A percentile compares a stretch with the other conserved stretches of the same genome.
phyloP scores from a whole-genome alignment of 2,329 filamentous ascomycete genomes.

The Pseudogymnoascus sp. region DNA sequence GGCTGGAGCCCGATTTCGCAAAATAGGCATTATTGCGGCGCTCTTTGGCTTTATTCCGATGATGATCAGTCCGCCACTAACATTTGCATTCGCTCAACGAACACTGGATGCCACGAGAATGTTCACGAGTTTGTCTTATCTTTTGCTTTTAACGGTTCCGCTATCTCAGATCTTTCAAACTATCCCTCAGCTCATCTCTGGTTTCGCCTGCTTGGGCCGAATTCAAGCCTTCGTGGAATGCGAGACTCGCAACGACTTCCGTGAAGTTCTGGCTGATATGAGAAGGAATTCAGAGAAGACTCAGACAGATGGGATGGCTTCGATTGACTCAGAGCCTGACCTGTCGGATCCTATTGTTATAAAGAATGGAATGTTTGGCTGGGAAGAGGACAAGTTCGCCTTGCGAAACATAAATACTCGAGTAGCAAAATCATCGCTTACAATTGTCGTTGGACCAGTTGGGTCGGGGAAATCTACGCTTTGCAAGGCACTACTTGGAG shows the following conservation, averaged over 20 bases:
- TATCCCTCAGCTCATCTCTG: constrained; percentile 16
- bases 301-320: background rate
- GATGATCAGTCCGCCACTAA: constrained; percentile 13
- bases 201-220: constrained; percentile 19
- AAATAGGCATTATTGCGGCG: constrained; percentile 4
- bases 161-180: constrained; percentile 17
- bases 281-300: constrained; percentile 8
- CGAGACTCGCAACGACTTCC: constrained; percentile 18
- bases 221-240: constrained; percentile 22
- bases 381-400: constrained; percentile 20
- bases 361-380: constrained; percentile 23
- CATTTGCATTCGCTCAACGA: constrained; percentile 16
- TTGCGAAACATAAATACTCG: constrained; percentile 16
- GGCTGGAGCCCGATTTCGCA: constrained; percentile 17
- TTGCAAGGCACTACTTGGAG: constrained; percentile 28
- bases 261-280: constrained; percentile 10
- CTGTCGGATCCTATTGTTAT: constrained; percentile 12
- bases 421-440: constrained; percentile 19
- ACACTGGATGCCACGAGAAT: constrained; percentile 15
- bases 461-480: constrained; percentile 30
- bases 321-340: background rate
- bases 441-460: constrained; percentile 24
- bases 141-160: constrained; percentile 18
- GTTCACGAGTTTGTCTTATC: constrained; percentile 18
- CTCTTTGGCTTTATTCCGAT: constrained; percentile 16